Evolutionary conservation across 2,329 filamentous ascomycete genomes (phyloP).

Genomic region (Nemania sp.): DNA sequence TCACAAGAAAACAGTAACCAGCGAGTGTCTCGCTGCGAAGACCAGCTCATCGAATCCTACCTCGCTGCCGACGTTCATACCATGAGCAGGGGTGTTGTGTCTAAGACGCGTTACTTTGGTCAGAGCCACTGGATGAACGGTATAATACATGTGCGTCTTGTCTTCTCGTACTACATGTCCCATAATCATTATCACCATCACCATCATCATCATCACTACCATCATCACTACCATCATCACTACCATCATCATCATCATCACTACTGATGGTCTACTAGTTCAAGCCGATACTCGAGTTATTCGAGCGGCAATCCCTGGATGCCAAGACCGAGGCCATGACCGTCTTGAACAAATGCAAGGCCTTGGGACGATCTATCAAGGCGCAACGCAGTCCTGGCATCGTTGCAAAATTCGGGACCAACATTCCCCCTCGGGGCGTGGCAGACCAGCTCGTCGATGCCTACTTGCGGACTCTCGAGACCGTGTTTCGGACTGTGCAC

Average conservation of each 20-base stretch:
- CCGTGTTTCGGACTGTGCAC: constrained; percentile 61
- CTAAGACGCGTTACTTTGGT: constrained; percentile 52
- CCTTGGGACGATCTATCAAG: constrained; percentile 49
- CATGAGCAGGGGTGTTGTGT: constrained; percentile 41
- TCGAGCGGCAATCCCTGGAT: constrained; percentile 32
- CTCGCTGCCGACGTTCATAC: constrained; percentile 33
- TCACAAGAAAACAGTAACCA: constrained; percentile 5
- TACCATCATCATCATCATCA: too few relatives aligned
- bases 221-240: too few relatives aligned
- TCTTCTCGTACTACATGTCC: background rate
- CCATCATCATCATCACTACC: too few relatives aligned
- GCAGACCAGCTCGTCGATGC: constrained; percentile 56
- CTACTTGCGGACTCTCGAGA: constrained; percentile 62
- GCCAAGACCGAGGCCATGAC: constrained; percentile 40
- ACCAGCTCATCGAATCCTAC: constrained; percentile 29
- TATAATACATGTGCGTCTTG: constrained; percentile 45
- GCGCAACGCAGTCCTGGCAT: constrained; percentile 44
- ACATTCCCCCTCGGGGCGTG: constrained; percentile 46
- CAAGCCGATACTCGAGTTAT: constrained; percentile 33
- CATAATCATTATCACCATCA: too few relatives aligned
- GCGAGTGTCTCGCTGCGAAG: constrained; percentile 1
- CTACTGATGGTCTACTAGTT: constrained; percentile 26
- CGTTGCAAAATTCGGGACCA: constrained; percentile 45
- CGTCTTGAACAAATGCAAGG: constrained; percentile 47
- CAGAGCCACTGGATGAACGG: constrained; percentile 58